phyloP scores from a whole-genome alignment of 2,329 filamentous ascomycete genomes.

The Nemania sp. region DNA sequence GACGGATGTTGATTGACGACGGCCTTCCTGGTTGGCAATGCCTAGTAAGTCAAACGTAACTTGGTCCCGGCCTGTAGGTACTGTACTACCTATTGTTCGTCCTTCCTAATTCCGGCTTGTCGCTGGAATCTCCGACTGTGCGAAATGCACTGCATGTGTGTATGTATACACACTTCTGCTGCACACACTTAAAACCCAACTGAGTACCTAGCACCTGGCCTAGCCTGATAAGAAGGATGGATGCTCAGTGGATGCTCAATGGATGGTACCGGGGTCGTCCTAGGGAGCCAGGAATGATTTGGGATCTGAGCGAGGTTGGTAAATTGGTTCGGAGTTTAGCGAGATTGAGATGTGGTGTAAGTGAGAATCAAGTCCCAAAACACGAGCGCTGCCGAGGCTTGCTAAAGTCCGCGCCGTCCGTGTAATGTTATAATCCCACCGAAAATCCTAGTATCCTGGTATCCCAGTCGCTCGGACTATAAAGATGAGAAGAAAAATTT shows the following conservation, averaged over 20 bases:
- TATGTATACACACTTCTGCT: not conserved
- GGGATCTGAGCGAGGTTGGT: conserved; percentile 31
- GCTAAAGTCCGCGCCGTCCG: conserved; percentile 36
- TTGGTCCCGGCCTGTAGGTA: not conserved
- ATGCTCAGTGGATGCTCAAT: conserved; percentile 13
- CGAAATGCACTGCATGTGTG: conserved; percentile 4
- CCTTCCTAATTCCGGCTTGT: not conserved
- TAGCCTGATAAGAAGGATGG: conserved; percentile 20
- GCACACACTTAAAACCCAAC: no score
- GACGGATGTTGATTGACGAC: conserved; percentile 1
- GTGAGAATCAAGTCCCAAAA: conserved; percentile 11
- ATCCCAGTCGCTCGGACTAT: conserved; percentile 37
- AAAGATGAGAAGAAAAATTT: conserved; percentile 35
- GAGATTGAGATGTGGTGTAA: conserved; percentile 41
- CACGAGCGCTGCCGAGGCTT: conserved; percentile 32
- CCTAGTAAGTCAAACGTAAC: not conserved
- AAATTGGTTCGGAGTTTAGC: conserved; percentile 43
- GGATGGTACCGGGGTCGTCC: conserved; percentile 29
- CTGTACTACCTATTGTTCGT: not conserved
- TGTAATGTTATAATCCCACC: conserved; percentile 28
- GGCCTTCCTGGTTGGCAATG: not conserved
- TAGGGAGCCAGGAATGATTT: conserved; percentile 21
- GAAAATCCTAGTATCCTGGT: no score
- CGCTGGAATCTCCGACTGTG: conserved; percentile 20
- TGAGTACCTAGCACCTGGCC: no score